Percentiles rank a stretch among this genome's conserved stretches.
These are phyloP conservation scores for Colletotrichum chlorophyti DNA, from an alignment of 2,329 filamentous ascomycete genomes.

Conservation along the genomic window DNA sequence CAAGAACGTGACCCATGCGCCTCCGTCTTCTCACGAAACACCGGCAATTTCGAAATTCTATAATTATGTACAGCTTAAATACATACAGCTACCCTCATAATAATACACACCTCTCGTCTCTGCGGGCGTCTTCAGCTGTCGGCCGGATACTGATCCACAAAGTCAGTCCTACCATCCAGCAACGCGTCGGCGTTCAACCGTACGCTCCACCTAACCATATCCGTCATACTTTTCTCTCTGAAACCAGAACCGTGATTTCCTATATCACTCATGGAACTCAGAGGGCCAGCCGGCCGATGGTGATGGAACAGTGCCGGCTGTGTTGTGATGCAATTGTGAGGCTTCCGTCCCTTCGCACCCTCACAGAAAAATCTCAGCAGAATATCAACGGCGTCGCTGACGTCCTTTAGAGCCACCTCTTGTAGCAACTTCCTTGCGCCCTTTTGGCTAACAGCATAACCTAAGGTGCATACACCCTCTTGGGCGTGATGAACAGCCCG, in stretches of 20 bases:
- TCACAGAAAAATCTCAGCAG: conserved; percentile 55
- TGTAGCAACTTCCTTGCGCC: conserved; percentile 51
- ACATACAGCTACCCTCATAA: no score
- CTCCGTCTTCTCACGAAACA: no score
- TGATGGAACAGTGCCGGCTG: conserved; percentile 55
- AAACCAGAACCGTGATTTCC: conserved; percentile 38
- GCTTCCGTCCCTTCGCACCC: conserved; percentile 38
- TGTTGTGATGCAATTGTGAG: conserved; percentile 47
- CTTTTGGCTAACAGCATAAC: conserved; percentile 52
- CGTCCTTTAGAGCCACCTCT: conserved; percentile 49
- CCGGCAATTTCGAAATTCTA: no score
- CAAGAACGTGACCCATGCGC: no score
- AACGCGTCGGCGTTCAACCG: conserved; percentile 47
- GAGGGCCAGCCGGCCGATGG: conserved; percentile 46
- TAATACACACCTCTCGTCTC: no score
- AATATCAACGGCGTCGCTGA: conserved; percentile 50
- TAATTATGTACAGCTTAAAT: no score
- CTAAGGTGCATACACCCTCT: conserved; percentile 47
- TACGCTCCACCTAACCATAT: conserved; percentile 47
- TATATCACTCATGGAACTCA: conserved; percentile 44
- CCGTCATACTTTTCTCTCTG: conserved; percentile 38
- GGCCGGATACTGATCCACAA: conserved; percentile 38
- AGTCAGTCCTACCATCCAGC: conserved; percentile 39
- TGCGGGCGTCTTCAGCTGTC: not conserved
- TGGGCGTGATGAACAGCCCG: conserved; percentile 50